Base-by-base conservation (phyloP, 2,329 filamentous ascomycete genomes). In the Monosporascus ibericus region DNA sequence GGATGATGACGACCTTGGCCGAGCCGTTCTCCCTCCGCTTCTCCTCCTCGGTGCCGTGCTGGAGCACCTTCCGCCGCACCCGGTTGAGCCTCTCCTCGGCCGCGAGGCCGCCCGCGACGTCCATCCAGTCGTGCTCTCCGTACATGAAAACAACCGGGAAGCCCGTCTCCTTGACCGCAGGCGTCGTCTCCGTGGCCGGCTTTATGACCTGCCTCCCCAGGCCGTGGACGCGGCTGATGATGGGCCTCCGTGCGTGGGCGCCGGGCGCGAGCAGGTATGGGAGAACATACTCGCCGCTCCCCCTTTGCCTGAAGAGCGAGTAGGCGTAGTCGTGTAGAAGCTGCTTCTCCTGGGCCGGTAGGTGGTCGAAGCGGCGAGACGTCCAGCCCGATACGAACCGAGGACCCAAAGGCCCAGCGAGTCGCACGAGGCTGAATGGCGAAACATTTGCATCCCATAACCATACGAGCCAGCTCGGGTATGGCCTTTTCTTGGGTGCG, bases 71-170 rank as follows among this genome's bases (percentile, higher is more conserved):
- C 25, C 72, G 71, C 58, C 80, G 81, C 57, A 86, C 84, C 53
- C 85, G 77, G 55, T 89, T 85, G 14, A 97, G 79, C 68, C 87
- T 91, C 70, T 92, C 82, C 64, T 88, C 82, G 0, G 92, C 85
- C 0, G 88, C 90, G 47, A 85, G 82, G 0, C 94, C 94, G 27
- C 92, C 94, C 0, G 84, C 84, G 8, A 94, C 85, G 60, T 99
- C 94, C 94, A 99, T 99, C 94, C 94, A 99, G 75, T 99, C 94
- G 65, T 94, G 86, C 63, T 97, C 92, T 57, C 94, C 94, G 66
- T 99, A 99, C 88, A 97, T 92, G 67, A 99, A 82, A 8, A 97
- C 81, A 34, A 97, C 76, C 0, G 94, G 92, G 48, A 91, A 77
- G 1, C 92, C 91, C 0, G 79, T 87, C 61, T 84, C 80, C 25